Percentiles rank a stretch among this genome's conserved stretches.
These are phyloP conservation scores for Acer yangbiense DNA, from an alignment of 345 rosid genomes.

Conservation along the genomic window DNA sequence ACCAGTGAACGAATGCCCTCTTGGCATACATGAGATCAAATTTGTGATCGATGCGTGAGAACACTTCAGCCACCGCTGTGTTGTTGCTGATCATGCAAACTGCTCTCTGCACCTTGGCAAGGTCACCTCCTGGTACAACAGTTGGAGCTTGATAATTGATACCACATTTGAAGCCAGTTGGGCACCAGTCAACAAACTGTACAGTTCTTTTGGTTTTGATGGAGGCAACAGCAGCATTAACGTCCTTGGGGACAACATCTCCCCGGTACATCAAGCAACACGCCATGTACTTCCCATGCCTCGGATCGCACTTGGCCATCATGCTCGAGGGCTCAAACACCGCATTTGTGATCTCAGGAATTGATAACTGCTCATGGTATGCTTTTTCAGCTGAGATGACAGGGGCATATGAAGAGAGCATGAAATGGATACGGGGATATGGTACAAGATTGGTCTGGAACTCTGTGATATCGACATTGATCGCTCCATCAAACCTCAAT, in stretches of 20 bases:
- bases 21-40: constrained; percentile 70
- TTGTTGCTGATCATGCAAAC: constrained; percentile 78
- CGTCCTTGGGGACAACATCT: constrained; percentile 73
- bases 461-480: constrained; percentile 69
- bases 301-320: constrained; percentile 78
- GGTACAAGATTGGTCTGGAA: constrained; percentile 75
- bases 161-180: constrained; percentile 72
- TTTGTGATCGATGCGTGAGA: constrained; percentile 64
- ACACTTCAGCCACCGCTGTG: constrained; percentile 75
- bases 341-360: constrained; percentile 69
- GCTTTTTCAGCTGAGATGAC: constrained; percentile 75
- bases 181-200: constrained; percentile 78
- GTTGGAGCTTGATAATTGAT: constrained; percentile 71
- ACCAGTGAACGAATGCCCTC: constrained; percentile 79
- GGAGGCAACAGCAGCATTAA: constrained; percentile 67
- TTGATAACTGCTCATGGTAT: constrained; percentile 65
- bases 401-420: constrained; percentile 72
- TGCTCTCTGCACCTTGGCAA: constrained; percentile 67
- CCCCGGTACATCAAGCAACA: constrained; percentile 79
- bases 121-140: constrained; percentile 69
- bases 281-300: constrained; percentile 74
- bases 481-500: constrained; percentile 66
- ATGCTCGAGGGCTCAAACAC: constrained; percentile 73
- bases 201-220: constrained; percentile 63
- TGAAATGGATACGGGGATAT: constrained; percentile 69